Evolutionary conservation across 106 monocot species (phyloP).

Genomic region (Agapanthus africanus): DNA sequence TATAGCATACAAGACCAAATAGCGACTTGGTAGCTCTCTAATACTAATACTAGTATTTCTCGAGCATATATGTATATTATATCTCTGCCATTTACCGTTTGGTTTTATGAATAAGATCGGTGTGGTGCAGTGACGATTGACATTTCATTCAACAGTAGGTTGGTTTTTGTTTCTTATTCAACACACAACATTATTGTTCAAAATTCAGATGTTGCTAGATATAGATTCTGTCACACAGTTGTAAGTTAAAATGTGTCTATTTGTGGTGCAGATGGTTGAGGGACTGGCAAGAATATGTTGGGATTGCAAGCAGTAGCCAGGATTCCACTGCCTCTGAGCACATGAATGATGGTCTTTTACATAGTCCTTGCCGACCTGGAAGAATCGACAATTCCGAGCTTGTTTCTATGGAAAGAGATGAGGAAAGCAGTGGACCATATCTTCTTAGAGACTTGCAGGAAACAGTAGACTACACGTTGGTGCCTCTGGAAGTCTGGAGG

Average conservation of each 20-base stretch:
- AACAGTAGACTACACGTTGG: constrained; percentile 53
- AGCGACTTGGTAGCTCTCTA: too few relatives aligned
- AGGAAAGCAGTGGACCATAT: constrained; percentile 19
- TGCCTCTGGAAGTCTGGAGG: constrained; percentile 81
- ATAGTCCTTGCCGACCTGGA: constrained; percentile 49
- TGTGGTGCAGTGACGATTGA: too few relatives aligned
- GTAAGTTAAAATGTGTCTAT: background rate
- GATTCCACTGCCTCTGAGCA: constrained; percentile 4
- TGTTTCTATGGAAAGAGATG: constrained; percentile 25
- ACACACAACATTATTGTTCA: background rate
- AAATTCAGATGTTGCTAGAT: background rate
- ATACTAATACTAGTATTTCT: too few relatives aligned
- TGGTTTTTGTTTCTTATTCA: background rate
- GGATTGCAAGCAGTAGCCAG: constrained; percentile 9
- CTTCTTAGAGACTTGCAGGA: constrained; percentile 59
- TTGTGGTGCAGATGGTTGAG: constrained; percentile 77
- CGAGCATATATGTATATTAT: too few relatives aligned
- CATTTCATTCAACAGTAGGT: background rate
- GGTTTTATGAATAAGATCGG: too few relatives aligned
- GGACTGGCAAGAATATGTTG: constrained; percentile 66
- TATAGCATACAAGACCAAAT: too few relatives aligned
- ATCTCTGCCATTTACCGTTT: too few relatives aligned
- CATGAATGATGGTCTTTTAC: constrained; percentile 15
- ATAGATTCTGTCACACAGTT: background rate
- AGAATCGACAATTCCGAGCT: constrained; percentile 78